Evolutionary conservation across 2,329 filamentous ascomycete genomes (phyloP).

Genomic region (Paracoccidioides lutzii): DNA sequence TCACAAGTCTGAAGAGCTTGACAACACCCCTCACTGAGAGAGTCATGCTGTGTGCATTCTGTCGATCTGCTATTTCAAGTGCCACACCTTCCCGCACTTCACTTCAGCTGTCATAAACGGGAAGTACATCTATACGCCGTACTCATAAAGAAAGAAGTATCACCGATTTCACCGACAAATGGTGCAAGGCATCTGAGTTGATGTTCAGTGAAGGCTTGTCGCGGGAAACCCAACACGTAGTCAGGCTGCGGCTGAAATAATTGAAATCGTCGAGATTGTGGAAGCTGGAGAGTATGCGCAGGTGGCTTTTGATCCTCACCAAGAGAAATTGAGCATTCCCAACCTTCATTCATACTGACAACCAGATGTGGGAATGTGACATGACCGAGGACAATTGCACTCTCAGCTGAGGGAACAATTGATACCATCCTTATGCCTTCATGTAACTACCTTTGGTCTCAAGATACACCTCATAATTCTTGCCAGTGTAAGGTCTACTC

Average conservation of each 20-base stretch:
- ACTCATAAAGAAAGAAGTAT: background rate
- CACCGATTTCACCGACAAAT: constrained; percentile 13
- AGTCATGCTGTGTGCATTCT: constrained; percentile 18
- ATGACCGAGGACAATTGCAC: constrained; percentile 18
- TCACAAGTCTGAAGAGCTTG: constrained; percentile 14
- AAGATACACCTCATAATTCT: background rate
- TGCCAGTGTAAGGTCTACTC: background rate
- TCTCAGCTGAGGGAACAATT: constrained; percentile 26
- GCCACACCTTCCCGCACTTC: constrained; percentile 13
- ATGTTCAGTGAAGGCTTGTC: constrained; percentile 21
- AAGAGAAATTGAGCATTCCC: no score
- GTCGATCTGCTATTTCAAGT: constrained; percentile 18
- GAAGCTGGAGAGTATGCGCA: no score
- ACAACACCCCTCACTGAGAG: constrained; percentile 22
- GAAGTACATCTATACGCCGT: constrained; percentile 13
- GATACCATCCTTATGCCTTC: constrained; percentile 7
- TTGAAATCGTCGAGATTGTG: background rate
- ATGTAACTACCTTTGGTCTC: background rate
- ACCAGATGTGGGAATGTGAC: constrained; percentile 21
- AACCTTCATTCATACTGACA: constrained; percentile 33
- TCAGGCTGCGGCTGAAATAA: constrained; percentile 23
- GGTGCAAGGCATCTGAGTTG: constrained; percentile 27
- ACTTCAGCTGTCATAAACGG: constrained; percentile 17
- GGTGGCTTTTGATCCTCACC: no score
- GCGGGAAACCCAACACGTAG: constrained; percentile 23